Percentiles rank a stretch among this genome's conserved stretches.
phyloP scores from a whole-genome alignment of 2,329 filamentous ascomycete species.

The Pseudogymnoascus sp. region DNA sequence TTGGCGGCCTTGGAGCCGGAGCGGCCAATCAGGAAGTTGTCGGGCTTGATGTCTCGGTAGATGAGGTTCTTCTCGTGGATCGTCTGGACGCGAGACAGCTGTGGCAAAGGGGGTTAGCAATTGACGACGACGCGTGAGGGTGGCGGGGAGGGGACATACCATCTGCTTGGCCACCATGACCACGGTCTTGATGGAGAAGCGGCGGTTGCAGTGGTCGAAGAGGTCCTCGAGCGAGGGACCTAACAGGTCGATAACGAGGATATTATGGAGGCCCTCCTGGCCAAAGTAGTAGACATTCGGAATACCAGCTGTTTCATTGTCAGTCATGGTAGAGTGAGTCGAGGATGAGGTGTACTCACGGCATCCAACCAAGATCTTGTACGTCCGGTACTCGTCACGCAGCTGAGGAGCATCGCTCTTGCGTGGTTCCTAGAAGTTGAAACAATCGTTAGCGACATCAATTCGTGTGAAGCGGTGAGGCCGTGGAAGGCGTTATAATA shows the following conservation, averaged over 20 bases:
- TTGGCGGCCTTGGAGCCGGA: slow-evolving; percentile 91
- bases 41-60: slow-evolving; percentile 97
- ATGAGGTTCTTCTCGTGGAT: slow-evolving; percentile 99
- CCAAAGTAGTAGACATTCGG: slow-evolving; percentile 99
- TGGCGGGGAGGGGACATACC: slow-evolving; percentile 41
- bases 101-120: slow-evolving; percentile 10
- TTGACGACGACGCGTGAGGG: too few species aligned
- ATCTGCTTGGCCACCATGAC: slow-evolving; percentile 99
- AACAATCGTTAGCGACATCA: background rate
- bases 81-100: slow-evolving; percentile 81
- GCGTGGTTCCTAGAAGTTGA: slow-evolving; percentile 70
- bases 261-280: slow-evolving; percentile 97
- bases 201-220: slow-evolving; percentile 92
- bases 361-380: slow-evolving; percentile 98
- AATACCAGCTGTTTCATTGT: slow-evolving; percentile 66
- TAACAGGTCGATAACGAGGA: slow-evolving; percentile 92
- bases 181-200: slow-evolving; percentile 94
- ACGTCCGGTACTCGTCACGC: slow-evolving; percentile 96
- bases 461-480: background rate
- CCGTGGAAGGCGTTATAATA: background rate
- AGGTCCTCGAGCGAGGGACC: slow-evolving; percentile 92
- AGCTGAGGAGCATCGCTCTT: slow-evolving; percentile 98
- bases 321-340: slow-evolving; percentile 24
- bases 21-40: slow-evolving; percentile 96
- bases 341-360: slow-evolving; percentile 57